Base-by-base conservation (phyloP, 306 rosid species). In the Quercus berberidifolia region DNA sequence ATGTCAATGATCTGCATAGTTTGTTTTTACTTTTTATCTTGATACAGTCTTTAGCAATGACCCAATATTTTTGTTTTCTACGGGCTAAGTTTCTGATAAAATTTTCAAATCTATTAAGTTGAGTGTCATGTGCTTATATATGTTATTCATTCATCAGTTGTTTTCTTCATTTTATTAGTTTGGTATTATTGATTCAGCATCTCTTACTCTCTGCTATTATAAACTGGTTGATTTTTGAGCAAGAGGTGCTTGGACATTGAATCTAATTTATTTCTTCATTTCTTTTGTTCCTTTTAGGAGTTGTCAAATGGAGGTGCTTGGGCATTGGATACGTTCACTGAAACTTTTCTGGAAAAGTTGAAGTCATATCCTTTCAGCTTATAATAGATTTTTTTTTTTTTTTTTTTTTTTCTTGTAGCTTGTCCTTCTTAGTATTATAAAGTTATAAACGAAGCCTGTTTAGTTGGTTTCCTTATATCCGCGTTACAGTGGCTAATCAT, bases 331-430 rank as follows among this genome's bases (percentile, higher is more conserved):
- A 76, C 55, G 71, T 94, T 94, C 82, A 86, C 86, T 0, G 78
- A 77, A 69, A 83, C 80, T 62, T 94, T 88, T 86, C 55, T 82
- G 73, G 86, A 82, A 75, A 87, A 94, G 84, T 84, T 94, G 86
- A 91, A 88, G 75, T 94, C 97, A 92, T 94, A 94, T 94, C 98
- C 98, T 90, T 86, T 78, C 20, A 46, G 30, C 73, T 77, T 38
- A n/a, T n/a, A n/a, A n/a, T n/a, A n/a, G n/a, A n/a, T n/a, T n/a
- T n/a, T n/a, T n/a, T n/a, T n/a, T n/a, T n/a, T n/a, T n/a, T n/a
- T n/a, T n/a, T n/a, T 38, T 38, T 54, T n/a, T 55, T 19, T 18
- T 55, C 5, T 33, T 6, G 60, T 9, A 26, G 18, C 23, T 67
- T 67, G 7, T 69, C 55, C 13, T 52, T 17, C 23, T 19, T 30